phyloP scores from a whole-genome alignment of 441 rosid genomes.

The Populus hybrid region DNA sequence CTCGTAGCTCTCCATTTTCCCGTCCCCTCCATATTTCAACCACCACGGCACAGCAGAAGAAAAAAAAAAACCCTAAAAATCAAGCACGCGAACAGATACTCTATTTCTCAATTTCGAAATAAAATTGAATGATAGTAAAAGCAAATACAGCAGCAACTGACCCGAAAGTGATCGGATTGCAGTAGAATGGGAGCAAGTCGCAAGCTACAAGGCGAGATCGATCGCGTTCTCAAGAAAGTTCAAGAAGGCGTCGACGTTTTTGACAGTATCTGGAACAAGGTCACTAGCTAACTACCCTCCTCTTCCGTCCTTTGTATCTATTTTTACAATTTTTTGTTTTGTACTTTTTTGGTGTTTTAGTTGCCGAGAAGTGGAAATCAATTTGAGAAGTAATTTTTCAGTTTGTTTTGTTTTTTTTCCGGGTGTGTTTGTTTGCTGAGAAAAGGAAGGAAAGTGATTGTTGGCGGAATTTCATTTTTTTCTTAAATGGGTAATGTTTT shows the following conservation, averaged over 20 bases:
- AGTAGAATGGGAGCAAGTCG: constrained; percentile 89
- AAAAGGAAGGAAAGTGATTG: not conserved
- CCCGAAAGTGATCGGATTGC: not conserved
- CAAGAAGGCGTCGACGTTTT: constrained; percentile 98
- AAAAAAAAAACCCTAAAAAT: not conserved
- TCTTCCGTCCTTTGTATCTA: not conserved
- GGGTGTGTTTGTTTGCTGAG: not conserved
- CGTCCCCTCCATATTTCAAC: not conserved
- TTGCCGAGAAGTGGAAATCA: not conserved
- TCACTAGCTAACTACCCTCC: constrained; percentile 3
- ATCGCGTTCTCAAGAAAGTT: constrained; percentile 96
- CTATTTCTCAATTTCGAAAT: not conserved
- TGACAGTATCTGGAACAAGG: constrained; percentile 99
- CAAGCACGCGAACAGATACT: not conserved
- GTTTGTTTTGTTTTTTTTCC: not conserved
- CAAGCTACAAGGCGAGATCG: constrained; percentile 98
- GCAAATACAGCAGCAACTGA: not conserved
- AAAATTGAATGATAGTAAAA: not conserved
- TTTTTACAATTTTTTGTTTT: too few species aligned
- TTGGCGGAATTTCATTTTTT: not conserved
- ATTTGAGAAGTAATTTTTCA: not conserved
- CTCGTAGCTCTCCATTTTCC: not conserved
- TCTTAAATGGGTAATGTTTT: too few species aligned
- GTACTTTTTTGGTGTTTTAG: not conserved
- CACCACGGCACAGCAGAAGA: not conserved